Base-by-base conservation (phyloP, 208 protist genomes). In the Naegleria fowleri region DNA sequence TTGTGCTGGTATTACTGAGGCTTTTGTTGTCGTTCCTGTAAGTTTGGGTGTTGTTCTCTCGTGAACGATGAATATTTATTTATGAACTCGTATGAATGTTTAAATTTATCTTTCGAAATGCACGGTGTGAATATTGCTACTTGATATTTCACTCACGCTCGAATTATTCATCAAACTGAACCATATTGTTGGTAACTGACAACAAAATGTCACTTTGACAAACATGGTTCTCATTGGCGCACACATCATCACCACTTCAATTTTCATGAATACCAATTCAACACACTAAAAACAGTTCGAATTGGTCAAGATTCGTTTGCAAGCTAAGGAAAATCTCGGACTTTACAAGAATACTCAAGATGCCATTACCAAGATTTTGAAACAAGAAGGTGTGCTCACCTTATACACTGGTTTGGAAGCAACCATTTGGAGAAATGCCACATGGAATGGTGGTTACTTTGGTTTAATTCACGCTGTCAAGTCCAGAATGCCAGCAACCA, bases 261-360 rank as follows among this genome's bases (percentile, higher is more conserved):
- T n/a, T n/a, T n/a, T n/a, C n/a, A n/a, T n/a, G n/a, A 67, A 67
- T 67, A 4, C 19, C 55, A 67, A 67, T 67, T 29, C 3, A 29
- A 29, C 4, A 67, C 1, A 79, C 67, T 19, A 2, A 79, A 19
- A 38, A 40, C 41, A 93, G 38, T 96, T 96, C 52, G 93, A 96
- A 92, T 38, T 96, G 0, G 94, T 96, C 36, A 96, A 96, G 79
- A 92, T 96, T 85, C 85, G 94, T 83, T 67, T 96, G 67, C 94
- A 96, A 92, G 91, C 90, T 4, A 94, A 94, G 55, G 90, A 94
- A 52, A 93, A 94, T 88, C 29, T 93, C 11, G 91, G 90, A 58
- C 52, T 93, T 76, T 96, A 96, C 90, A 91, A 86, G 86, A 93
- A 90, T 40, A 95, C 93, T 13, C 59, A 40, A 76, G 92, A 96